A percentile compares a stretch with the other conserved stretches of the same genome.
phyloP scores from a whole-genome alignment of 805 yeast species.

The Saccharomycopsis synnaedendra region DNA sequence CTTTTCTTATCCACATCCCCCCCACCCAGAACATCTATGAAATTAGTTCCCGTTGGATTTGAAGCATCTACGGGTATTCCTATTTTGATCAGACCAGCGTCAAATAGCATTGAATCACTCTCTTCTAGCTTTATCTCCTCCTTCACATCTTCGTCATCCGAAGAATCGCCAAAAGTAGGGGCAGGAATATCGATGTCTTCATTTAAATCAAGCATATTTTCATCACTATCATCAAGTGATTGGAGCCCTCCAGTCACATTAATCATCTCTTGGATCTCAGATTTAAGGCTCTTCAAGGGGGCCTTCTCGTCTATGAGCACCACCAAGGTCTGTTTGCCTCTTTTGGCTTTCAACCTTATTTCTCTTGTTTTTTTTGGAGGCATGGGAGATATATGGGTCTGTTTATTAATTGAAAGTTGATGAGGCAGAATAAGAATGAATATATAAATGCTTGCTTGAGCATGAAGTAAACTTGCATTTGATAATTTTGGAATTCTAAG shows the following conservation, averaged over 20 bases:
- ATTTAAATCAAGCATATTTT: conserved; percentile 7
- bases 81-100: conserved; percentile 7
- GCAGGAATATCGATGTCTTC: conserved; percentile 11
- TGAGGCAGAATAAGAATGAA: no score
- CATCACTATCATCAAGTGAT: conserved; percentile 12
- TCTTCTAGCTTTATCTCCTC: background rate
- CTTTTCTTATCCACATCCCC: background rate
- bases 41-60: conserved; percentile 11
- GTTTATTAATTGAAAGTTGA: background rate
- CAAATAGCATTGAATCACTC: background rate
- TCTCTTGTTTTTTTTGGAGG: background rate
- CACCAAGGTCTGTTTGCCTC: conserved; percentile 13
- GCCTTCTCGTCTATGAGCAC: background rate
- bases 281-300: conserved; percentile 6
- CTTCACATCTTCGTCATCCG: conserved; percentile 7
- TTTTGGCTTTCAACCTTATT: conserved; percentile 1
- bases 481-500: background rate
- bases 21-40: conserved; percentile 2
- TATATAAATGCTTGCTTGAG: no score
- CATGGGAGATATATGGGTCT: background rate
- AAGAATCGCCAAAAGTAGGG: conserved; percentile 2
- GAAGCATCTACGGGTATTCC: conserved; percentile 11
- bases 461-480: background rate
- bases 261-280: conserved; percentile 10
- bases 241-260: conserved; percentile 15